Conservation (phyloP, 768 basidiomycete species). For the Amanita thiersii region DNA sequence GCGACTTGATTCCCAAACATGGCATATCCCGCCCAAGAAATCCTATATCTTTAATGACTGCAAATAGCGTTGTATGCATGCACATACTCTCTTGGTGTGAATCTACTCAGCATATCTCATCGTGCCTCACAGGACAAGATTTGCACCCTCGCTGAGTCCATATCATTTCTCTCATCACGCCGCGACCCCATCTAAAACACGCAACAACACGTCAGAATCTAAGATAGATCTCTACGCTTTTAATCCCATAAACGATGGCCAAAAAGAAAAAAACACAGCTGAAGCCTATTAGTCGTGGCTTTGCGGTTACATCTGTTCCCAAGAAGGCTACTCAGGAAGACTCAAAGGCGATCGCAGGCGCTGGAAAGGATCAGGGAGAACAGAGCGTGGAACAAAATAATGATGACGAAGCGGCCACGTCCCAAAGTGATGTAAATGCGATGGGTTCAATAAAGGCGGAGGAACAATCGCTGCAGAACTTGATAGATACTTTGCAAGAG, state of each 20-base stretch:
- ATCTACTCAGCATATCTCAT: no score
- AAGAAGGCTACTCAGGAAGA: slow-evolving; percentile 49
- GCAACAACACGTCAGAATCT: no score
- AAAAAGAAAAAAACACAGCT: slow-evolving; percentile 84
- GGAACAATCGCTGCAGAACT: slow-evolving; percentile 53
- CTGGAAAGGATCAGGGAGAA: slow-evolving; percentile 12
- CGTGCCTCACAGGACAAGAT: no score
- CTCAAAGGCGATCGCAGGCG: slow-evolving; percentile 13
- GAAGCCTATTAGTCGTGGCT: slow-evolving; percentile 68
- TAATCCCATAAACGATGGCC: slow-evolving; percentile 43
- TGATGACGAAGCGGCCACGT: neutral
- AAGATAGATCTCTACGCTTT: no score
- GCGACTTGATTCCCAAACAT: no score
- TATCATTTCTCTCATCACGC: no score
- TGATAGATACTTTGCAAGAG: slow-evolving; percentile 81
- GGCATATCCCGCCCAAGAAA: neutral
- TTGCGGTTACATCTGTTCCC: slow-evolving; percentile 76
- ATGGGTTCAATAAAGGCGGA: slow-evolving; percentile 32
- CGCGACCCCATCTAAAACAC: no score
- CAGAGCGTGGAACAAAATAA: slow-evolving; percentile 16
- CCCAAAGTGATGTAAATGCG: slow-evolving; percentile 14
- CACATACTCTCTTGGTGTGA: no score
- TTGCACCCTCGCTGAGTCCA: no score
- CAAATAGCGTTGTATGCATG: no score
- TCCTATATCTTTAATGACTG: no score